These are phyloP conservation scores for Raffaelea ambrosiae DNA, from an alignment of 2,329 filamentous ascomycete genomes.

Conservation along the genomic window DNA sequence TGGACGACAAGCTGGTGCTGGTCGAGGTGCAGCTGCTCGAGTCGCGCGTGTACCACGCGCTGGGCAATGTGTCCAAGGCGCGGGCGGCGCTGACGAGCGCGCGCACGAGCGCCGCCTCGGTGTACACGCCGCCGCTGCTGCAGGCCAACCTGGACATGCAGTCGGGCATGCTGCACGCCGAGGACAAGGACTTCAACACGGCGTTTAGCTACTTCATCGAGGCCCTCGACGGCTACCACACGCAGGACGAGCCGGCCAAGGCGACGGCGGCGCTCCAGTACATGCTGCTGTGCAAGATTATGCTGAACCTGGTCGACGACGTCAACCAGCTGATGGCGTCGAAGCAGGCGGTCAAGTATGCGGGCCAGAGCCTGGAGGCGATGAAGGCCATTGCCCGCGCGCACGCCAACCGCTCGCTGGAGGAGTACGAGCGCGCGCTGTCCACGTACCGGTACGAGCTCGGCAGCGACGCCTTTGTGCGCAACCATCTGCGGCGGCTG, in stretches of 20 bases:
- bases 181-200: conserved; percentile 98
- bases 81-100: conserved; percentile 91
- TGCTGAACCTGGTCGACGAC: conserved; percentile 95
- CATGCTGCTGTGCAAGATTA: conserved; percentile 99
- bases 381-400: conserved; percentile 98
- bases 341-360: conserved; percentile 95
- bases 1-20: conserved; percentile 96
- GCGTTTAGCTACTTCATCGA: conserved; percentile 99
- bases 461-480: conserved; percentile 90
- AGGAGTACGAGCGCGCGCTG: conserved; percentile 93
- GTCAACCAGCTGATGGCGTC: conserved; percentile 90
- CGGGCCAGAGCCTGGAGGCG: conserved; percentile 88
- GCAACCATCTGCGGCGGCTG: conserved; percentile 86
- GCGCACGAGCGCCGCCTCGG: conserved; percentile 88
- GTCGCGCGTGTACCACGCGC: conserved; percentile 91
- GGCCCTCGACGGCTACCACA: conserved; percentile 92
- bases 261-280: conserved; percentile 98
- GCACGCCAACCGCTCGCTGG: conserved; percentile 88
- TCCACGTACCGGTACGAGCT: conserved; percentile 88
- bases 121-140: conserved; percentile 90
- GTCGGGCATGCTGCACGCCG: conserved; percentile 96
- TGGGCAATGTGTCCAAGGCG: conserved; percentile 93
- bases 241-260: conserved; percentile 76
- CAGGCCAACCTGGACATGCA: conserved; percentile 99
- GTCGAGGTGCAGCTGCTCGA: conserved; percentile 97